Conservation (phyloP, 2,329 filamentous ascomycete species). For the Scorias spongiosa region DNA sequence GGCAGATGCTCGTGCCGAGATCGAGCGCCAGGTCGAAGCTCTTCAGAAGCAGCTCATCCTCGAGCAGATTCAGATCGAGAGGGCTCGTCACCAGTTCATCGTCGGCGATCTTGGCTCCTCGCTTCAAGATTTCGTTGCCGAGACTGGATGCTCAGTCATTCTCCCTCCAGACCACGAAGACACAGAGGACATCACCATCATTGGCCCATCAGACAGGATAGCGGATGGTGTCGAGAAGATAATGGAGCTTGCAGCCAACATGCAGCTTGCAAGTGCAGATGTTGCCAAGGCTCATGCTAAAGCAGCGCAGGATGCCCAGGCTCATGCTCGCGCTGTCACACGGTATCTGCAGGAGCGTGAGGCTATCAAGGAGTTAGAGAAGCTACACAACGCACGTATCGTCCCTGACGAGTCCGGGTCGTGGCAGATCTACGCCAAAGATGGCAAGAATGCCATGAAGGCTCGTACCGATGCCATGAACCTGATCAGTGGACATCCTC, state of each 20-base stretch:
- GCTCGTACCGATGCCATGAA: constrained; percentile 61
- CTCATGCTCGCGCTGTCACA: constrained; percentile 73
- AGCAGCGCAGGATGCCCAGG: constrained; percentile 54
- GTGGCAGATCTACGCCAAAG: constrained; percentile 79
- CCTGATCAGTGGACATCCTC: constrained; percentile 59
- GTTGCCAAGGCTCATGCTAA: constrained; percentile 64
- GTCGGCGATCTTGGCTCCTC: constrained; percentile 69
- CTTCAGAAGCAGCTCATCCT: constrained; percentile 62
- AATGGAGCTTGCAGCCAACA: constrained; percentile 74
- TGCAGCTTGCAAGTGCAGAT: constrained; percentile 74
- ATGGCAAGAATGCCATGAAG: constrained; percentile 67
- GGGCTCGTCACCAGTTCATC: constrained; percentile 86
- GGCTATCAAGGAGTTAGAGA: constrained; percentile 71
- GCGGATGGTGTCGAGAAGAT: constrained; percentile 64
- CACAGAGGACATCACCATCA: constrained; percentile 69
- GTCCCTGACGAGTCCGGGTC: constrained; percentile 58
- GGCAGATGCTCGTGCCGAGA: constrained; percentile 61
- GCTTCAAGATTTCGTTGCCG: constrained; percentile 69
- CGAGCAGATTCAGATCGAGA: constrained; percentile 67
- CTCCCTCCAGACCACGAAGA: constrained; percentile 62
- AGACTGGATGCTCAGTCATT: constrained; percentile 82
- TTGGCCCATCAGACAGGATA: constrained; percentile 63
- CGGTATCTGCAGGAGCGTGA: constrained; percentile 72
- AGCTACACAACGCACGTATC: constrained; percentile 69
- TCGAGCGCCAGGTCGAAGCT: constrained; percentile 64